Percentiles rank a stretch among this genome's conserved stretches.
Conservation (phyloP, 2,329 filamentous ascomycete genomes). For the Cadophora sp. region DNA sequence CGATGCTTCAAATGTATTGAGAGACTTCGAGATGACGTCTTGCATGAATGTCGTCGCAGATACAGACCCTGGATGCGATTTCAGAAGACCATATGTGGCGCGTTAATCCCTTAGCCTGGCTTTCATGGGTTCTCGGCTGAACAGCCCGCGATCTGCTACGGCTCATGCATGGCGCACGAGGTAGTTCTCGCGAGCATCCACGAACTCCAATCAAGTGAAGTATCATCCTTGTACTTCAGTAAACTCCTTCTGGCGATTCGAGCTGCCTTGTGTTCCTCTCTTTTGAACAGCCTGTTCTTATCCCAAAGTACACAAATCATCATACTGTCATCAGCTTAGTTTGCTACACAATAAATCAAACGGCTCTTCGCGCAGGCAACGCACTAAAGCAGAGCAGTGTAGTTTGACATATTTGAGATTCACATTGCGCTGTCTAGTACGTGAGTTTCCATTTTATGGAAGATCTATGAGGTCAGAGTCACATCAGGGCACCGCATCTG, state of each 20-base stretch:
- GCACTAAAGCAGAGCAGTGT: background rate
- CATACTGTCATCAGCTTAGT: background rate
- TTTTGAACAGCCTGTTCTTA: background rate
- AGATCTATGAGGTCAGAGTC: background rate
- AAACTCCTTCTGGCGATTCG: background rate
- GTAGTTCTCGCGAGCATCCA: background rate
- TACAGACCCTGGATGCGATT: background rate
- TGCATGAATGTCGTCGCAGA: background rate
- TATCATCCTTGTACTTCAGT: background rate
- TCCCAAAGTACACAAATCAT: background rate
- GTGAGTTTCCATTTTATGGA: background rate
- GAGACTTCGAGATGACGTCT: background rate
- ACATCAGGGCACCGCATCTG: background rate
- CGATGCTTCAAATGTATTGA: background rate
- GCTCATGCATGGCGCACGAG: background rate
- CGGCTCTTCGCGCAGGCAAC: background rate
- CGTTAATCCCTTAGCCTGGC: background rate
- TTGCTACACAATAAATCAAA: background rate
- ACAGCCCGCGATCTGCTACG: background rate
- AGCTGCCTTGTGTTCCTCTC: background rate
- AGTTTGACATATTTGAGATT: background rate
- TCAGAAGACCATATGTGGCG: background rate
- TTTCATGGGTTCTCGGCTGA: background rate
- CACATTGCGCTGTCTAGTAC: background rate
- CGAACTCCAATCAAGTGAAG: background rate